These are phyloP conservation scores for Phytopythium mirpurense DNA, from an alignment of 352 stramenopile genomes.

Conservation along the genomic window DNA sequence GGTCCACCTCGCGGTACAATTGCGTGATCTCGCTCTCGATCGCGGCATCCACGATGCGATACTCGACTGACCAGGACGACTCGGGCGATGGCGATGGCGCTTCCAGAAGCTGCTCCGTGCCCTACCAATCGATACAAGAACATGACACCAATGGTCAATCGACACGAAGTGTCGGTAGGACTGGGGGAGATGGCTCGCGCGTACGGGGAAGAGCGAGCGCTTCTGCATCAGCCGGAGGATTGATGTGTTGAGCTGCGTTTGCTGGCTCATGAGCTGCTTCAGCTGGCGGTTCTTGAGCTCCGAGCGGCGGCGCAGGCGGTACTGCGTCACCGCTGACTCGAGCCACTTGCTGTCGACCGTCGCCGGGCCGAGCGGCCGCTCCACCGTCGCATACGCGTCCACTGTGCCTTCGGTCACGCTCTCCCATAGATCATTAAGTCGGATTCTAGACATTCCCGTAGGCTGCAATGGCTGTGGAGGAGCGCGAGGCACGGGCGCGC, in stretches of 20 bases:
- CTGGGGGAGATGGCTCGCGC: neutral
- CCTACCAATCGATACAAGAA: neutral
- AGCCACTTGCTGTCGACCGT: slow-evolving; percentile 10
- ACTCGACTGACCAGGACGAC: neutral
- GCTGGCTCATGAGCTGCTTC: slow-evolving; percentile 8
- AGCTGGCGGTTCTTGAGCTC: slow-evolving; percentile 21
- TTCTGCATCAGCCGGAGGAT: slow-evolving; percentile 12
- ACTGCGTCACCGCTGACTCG: slow-evolving; percentile 6
- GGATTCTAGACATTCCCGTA: neutral
- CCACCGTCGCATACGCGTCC: neutral
- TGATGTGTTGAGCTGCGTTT: slow-evolving; percentile 10
- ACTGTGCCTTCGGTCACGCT: neutral
- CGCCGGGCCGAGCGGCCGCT: neutral
- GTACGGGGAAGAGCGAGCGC: slow-evolving; percentile 9
- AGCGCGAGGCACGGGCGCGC: neutral
- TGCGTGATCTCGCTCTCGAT: slow-evolving; percentile 10
- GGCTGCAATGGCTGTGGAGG: neutral
- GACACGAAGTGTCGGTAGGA: too few species aligned
- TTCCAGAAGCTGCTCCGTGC: neutral
- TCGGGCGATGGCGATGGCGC: neutral
- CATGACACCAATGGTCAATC: too few species aligned
- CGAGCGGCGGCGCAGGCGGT: slow-evolving; percentile 7
- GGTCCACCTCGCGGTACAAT: slow-evolving; percentile 6
- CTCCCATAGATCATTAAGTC: neutral
- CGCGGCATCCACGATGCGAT: slow-evolving; percentile 2